Evolutionary conservation across 2,329 filamentous ascomycete species (phyloP), one percentile per base, ranked within the genome.

Genomic region (Talaromyces pinophilus): DNA sequence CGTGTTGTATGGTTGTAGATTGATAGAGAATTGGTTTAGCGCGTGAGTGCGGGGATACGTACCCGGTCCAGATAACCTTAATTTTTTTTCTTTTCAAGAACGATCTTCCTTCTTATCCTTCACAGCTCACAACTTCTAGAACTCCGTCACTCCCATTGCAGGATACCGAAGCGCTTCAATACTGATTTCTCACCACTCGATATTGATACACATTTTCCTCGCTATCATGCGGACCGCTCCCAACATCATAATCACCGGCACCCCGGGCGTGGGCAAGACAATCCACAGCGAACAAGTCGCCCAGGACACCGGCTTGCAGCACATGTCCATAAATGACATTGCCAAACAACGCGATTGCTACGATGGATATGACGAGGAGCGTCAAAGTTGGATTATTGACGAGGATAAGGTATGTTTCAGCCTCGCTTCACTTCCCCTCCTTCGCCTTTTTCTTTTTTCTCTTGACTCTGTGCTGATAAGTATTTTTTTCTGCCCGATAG

Each of bases 171-270:
- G 25, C 25, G 22, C 5, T 4, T 4, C 15, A 5, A 17, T n/a
- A 5, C 15, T 3, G 13, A 42, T 30, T 54, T 3, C 4, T 35
- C 50, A 1, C 52, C 10, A 35, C 8, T 55, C 30, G 10, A 22
- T 0, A 19, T n/a, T 15, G 28, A 40, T 5, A 25, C 10, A 13
- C 5, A 57, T 15, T 38, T 2, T 35, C 10, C 33, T 22, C 2
- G n/a, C n/a, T 17, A 38, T 15, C 30, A 81, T 80, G 78, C 75
- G 79, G 67, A 73, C 72, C 7, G 74, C 73, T 54, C 95, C 95
- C 35, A 99, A 98, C 79, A 92, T 99, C 74, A 90, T 99, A 71
- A 85, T 99, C 71, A 98, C 95, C 48, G 95, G 95, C 70, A 99
- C 95, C 22, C 95, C 95, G 0, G 95, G 95, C 64, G 92, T 96